A percentile compares a stretch with the other conserved stretches of the same genome.
phyloP scores from a whole-genome alignment of 2,329 filamentous ascomycete genomes.

The Penicillium sp. region DNA sequence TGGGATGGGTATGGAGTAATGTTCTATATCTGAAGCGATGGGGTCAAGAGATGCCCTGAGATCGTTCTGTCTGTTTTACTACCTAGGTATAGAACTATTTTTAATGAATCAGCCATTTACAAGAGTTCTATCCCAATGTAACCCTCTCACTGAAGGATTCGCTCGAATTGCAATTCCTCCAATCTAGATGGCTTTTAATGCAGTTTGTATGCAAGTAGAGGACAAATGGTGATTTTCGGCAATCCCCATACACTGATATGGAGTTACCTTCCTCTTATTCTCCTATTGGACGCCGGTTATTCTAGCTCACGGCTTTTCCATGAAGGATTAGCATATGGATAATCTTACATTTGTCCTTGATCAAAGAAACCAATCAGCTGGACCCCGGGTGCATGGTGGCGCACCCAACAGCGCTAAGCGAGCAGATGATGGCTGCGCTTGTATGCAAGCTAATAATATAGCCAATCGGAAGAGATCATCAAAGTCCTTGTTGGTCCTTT shows the following conservation, averaged over 20 bases:
- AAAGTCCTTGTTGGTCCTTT: background rate
- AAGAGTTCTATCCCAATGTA: background rate
- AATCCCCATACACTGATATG: background rate
- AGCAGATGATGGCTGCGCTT: background rate
- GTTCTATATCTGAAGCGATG: background rate
- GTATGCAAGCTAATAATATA: background rate
- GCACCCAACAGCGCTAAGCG: background rate
- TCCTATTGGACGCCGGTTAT: background rate
- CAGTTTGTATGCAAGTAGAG: background rate
- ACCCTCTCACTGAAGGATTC: background rate
- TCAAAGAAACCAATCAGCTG: background rate
- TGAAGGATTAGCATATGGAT: background rate
- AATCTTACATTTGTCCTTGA: background rate
- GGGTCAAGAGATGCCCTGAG: background rate
- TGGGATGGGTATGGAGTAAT: background rate
- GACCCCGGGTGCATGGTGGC: background rate
- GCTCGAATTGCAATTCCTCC: background rate
- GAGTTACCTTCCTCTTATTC: background rate
- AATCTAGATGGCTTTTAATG: background rate
- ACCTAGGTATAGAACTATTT: too few species aligned
- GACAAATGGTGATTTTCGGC: too few species aligned
- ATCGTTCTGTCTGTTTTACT: background rate
- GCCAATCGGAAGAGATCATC: background rate
- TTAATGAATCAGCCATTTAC: background rate
- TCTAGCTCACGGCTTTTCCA: background rate